phyloP scores from a whole-genome alignment of 257 asterid species.

The Solanum peruvianum region DNA sequence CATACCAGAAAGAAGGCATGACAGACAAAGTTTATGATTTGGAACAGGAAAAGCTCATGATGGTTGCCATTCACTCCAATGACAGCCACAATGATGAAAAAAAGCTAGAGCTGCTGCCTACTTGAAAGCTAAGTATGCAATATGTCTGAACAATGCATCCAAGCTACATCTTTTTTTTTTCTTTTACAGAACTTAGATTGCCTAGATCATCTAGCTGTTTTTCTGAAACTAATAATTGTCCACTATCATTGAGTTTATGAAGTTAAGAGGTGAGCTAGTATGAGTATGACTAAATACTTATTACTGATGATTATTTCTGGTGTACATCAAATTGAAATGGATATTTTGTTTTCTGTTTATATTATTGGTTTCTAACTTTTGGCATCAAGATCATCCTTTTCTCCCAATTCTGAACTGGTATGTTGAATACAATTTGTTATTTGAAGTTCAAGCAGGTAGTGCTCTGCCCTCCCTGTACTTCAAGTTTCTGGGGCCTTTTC shows the following conservation, averaged over 20 bases:
- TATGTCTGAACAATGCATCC: not conserved
- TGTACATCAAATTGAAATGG: not conserved
- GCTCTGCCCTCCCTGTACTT: not conserved
- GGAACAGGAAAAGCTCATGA: constrained; percentile 48
- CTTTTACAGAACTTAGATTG: not conserved
- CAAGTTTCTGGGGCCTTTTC: not conserved
- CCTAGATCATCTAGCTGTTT: not conserved
- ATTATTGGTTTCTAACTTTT: not conserved
- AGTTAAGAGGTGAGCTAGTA: not conserved
- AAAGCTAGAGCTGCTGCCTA: constrained; percentile 1
- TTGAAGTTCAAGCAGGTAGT: not conserved
- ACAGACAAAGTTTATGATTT: constrained; percentile 59
- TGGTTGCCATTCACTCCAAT: constrained; percentile 4
- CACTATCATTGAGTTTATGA: not conserved
- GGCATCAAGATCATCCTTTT: not conserved
- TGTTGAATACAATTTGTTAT: not conserved
- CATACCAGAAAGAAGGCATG: constrained; percentile 79
- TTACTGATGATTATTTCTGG: not conserved
- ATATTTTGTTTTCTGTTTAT: not conserved
- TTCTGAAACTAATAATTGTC: not conserved
- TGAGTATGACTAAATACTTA: not conserved
- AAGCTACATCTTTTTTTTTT: not conserved
- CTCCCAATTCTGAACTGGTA: not conserved
- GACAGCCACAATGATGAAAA: constrained; percentile 9
- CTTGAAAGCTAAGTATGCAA: not conserved